Base-by-base conservation (phyloP, 345 rosid species). In the Eucalyptus camaldulensis region DNA sequence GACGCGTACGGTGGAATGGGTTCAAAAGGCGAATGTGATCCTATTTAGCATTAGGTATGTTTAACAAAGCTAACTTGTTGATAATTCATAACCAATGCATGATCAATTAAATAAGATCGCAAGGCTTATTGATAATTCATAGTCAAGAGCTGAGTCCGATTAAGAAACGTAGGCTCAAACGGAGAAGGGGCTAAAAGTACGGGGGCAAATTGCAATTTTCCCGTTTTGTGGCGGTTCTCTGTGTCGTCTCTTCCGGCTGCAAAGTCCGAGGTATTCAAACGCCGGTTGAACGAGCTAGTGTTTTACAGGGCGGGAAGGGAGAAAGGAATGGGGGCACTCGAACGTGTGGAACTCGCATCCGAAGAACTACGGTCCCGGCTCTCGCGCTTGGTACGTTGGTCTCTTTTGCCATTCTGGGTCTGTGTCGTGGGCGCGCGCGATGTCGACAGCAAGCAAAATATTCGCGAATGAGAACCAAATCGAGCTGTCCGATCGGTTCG, bases 291-390 rank as follows among this genome's bases (percentile, higher is more conserved):
- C 80, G 88, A 25, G 54, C 80, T 58, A 44, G 80, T 51, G 88
- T 87, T 62, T 62, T 8, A 21, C 27, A 40, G 76, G 50, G 10
- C 24, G 33, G 44, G 62, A 27, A 31, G 21, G 47, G 45, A 58
- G 25, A 60, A 33, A 56, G 56, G 47, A 31, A 94, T 94, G 96
- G 96, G 96, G 96, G 14, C 95, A 94, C 89, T 90, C 93, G 7
- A 94, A 93, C 87, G 90, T 94, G 33, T 93, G 95, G 96, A 93
- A 92, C 88, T 92, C 91, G 58, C 96, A 94, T 51, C 94, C 95
- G 14, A 94, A 94, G 92, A 94, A 49, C 91, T 94, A 92, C 27
- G 95, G 96, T 16, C 95, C 95, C 86, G 95, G 96, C 19, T 94
- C 96, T 60, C 94, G 96, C 69, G 85, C 94, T 17, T 93, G 96